These are phyloP conservation scores for Aureobasidium lini DNA, from an alignment of 2,329 filamentous ascomycete species.

Conservation along the genomic window DNA sequence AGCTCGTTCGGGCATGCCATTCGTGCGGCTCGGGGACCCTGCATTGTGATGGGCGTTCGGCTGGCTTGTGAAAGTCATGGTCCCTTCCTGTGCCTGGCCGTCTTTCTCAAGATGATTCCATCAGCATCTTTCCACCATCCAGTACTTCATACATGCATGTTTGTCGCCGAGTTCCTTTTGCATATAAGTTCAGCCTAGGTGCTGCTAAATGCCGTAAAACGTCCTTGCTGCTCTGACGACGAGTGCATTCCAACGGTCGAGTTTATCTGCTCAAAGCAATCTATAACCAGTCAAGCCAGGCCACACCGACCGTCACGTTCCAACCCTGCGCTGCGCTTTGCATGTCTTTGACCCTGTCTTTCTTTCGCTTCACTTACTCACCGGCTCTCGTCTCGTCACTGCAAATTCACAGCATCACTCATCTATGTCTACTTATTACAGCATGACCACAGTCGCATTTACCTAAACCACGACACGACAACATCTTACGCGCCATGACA, in stretches of 20 bases:
- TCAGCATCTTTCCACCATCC: not conserved
- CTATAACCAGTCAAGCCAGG: not conserved
- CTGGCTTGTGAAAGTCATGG: not conserved
- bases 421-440: not conserved
- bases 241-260: slow-evolving; percentile 8
- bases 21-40: not conserved
- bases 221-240: slow-evolving; percentile 5
- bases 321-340: not conserved
- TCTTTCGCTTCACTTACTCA: not conserved
- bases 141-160: not conserved
- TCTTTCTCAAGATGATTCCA: not conserved
- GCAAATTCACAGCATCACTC: not conserved
- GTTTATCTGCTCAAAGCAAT: not conserved
- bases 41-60: not conserved
- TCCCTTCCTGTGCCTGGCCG: slow-evolving; percentile 4
- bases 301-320: slow-evolving; percentile 1
- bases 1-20: not conserved
- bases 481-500: slow-evolving; percentile 19
- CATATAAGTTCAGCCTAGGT: not conserved
- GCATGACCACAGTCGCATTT: slow-evolving; percentile 1
- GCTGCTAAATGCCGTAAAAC: not conserved
- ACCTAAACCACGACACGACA: slow-evolving; percentile 6
- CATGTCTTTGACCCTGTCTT: slow-evolving; percentile 2
- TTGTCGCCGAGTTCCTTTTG: not conserved
- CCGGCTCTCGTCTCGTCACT: not conserved